phyloP scores from a whole-genome alignment of 2,329 filamentous ascomycete genomes.

The Pyricularia pennisetigena region DNA sequence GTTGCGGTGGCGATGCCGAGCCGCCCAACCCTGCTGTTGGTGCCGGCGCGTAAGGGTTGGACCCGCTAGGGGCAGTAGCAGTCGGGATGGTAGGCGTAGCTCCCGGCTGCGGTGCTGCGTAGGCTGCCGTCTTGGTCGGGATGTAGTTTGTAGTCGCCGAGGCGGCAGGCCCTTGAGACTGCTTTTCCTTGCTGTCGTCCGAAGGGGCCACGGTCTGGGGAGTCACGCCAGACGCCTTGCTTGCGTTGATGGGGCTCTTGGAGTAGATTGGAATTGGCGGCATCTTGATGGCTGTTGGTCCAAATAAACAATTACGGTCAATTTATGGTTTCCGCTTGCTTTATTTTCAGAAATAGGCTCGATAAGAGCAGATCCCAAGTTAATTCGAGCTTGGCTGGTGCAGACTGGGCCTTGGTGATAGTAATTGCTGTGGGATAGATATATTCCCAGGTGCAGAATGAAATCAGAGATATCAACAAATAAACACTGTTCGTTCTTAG shows the following conservation, averaged over 20 bases:
- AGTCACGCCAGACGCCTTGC: slow-evolving; percentile 39
- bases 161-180: slow-evolving; percentile 13
- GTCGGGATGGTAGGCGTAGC: slow-evolving; percentile 32
- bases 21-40: slow-evolving; percentile 22
- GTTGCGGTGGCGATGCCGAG: slow-evolving; percentile 31
- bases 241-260: slow-evolving; percentile 46
- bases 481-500: neutral
- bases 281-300: slow-evolving; percentile 28
- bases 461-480: neutral
- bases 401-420: neutral
- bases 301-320: neutral
- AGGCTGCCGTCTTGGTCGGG: slow-evolving; percentile 12
- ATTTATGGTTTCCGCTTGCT: neutral
- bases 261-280: slow-evolving; percentile 51
- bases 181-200: slow-evolving; percentile 8
- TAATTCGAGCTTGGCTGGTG: too few relatives aligned
- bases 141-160: slow-evolving; percentile 20
- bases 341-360: neutral
- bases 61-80: slow-evolving; percentile 27
- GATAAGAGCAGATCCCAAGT: neutral
- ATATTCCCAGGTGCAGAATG: neutral
- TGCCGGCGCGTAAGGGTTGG: slow-evolving; percentile 26
- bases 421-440: neutral
- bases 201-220: slow-evolving; percentile 29
- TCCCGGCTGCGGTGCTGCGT: slow-evolving; percentile 37